Base-by-base conservation (phyloP, 2,329 filamentous ascomycete genomes). In the Nannizziopsis arthrosporioides region DNA sequence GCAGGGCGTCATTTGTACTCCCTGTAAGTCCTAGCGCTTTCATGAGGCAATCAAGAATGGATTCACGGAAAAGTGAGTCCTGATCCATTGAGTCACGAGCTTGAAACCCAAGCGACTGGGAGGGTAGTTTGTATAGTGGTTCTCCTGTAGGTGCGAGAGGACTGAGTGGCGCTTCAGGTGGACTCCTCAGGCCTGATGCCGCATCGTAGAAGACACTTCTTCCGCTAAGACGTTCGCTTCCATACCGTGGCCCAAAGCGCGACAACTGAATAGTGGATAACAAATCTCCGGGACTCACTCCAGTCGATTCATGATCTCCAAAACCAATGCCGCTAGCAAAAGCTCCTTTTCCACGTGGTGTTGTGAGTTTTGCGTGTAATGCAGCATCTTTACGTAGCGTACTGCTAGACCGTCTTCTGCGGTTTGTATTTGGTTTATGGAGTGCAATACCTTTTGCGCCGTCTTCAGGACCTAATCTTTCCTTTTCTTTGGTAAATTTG, bases 11-110 rank as follows among this genome's bases (percentile, higher is more conserved):
- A 32, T 80, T 80, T 2, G 74, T 76, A 30, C 81, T 79, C 15
- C 61, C 59, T 1, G 81, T 84, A 48, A 98, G 69, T 0, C 92
- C 92, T 51, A 98, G 84, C 0, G 88, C 84, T 61, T 90, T 95
- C 67, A 94, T 90, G 70, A 98, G 94, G 61, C 92, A 96, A 56
- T 94, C 87, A 17, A 96, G 69, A 12, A 98, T 87, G 0, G 88
- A 93, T 50, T 87, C 82, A 36, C 93, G 77, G 64, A 98, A 96
- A 5, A 94, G 67, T 41, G 82, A 79, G 58, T 95, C 90, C 61
- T 96, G 92, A 55, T 94, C 86, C 6, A 88, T 69, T 0, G 85
- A 84, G 48, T 95, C 88, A 55, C 89, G 81, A 4, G 83, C 78
- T 57, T 87, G 83, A 39, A 80, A 66, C 1, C 62, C 58, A 35